Evolutionary conservation across 208 protist species (phyloP).

Genomic region (Crithidia bombi): DNA sequence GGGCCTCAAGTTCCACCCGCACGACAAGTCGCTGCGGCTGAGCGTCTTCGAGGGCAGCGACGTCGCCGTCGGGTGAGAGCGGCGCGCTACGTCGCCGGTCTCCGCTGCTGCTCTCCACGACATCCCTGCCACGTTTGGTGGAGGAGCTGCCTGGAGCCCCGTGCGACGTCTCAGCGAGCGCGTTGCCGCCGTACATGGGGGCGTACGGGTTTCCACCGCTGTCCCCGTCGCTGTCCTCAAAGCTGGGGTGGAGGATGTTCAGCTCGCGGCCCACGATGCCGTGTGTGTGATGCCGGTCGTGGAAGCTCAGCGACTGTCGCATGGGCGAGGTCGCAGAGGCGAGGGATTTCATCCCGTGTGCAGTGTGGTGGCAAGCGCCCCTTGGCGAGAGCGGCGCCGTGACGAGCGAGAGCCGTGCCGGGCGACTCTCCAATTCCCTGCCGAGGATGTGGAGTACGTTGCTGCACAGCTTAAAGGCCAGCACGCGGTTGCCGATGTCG

Average conservation of each 20-base stretch:
- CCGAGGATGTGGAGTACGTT: slow-evolving; percentile 13
- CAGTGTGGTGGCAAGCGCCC: not conserved
- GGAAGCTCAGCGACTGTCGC: not conserved
- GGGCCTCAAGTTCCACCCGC: slow-evolving; percentile 7
- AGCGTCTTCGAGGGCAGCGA: not conserved
- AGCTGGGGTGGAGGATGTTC: slow-evolving; percentile 27
- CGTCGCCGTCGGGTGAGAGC: not conserved
- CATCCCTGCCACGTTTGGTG: not conserved
- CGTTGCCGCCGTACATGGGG: not conserved
- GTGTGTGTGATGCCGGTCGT: not conserved
- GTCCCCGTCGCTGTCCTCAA: slow-evolving; percentile 6
- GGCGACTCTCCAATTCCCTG: not conserved
- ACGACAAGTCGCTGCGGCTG: not conserved
- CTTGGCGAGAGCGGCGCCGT: not conserved
- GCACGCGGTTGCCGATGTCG: slow-evolving; percentile 2
- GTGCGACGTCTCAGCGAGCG: not conserved
- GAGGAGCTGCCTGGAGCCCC: not conserved
- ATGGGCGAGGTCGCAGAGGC: not conserved
- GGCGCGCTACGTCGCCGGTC: not conserved
- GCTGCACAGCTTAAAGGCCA: slow-evolving; percentile 15
- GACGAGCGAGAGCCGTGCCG: slow-evolving; percentile 1
- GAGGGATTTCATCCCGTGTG: not conserved
- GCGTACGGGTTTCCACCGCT: not conserved
- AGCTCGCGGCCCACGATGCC: slow-evolving; percentile 5
- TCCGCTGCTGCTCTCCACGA: not conserved